Base-by-base conservation (phyloP, 805 yeast species). In the Spathaspora sp. region DNA sequence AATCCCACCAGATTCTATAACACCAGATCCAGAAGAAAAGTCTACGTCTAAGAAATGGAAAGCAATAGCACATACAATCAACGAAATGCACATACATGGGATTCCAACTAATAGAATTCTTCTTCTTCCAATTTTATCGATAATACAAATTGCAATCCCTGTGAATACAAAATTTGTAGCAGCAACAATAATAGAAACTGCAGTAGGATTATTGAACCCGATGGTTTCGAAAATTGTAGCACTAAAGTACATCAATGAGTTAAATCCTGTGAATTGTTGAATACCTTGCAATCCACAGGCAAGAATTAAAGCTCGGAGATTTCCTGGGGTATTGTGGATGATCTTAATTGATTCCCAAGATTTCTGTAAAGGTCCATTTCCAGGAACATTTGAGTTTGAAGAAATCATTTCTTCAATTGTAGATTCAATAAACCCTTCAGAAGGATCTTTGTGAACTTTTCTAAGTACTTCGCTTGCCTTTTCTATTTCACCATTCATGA, bases 261-360 rank as follows among this genome's bases (percentile, higher is more conserved):
- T 94, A 82, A 93, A 93, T 58, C 98, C 98, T 16, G 96, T 87
- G 61, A 93, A 90, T 72, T 93, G 99, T 75, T 93, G 98, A 62
- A 94, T 87, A 52, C 96, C 97, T 72, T 94, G 98, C 57, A 93
- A 73, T 32, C 96, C 97, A 75, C 97, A 91, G 10, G 93, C 94
- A 62, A 93, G 83, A 32, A 92, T 75, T 55, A 94, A 78, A 5
- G 97, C 98, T 63, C 98, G 83, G 54, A 89, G 82, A 68, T 93
- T 92, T 1, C 96, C 85, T 40, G 89, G 89, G 39, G 78, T 80
- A 1, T 71, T 69, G 65, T 87, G 93, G 59, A 87, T 74, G 55
- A 83, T 77, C 56, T 78, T 80, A 56, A 86, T 71, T 10, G 87
- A 82, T 58, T 81, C 82, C 79, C 81, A 77, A 44, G 82, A 74